phyloP scores from a whole-genome alignment of 805 yeast species.

The Wickerhamiella parazyma region DNA sequence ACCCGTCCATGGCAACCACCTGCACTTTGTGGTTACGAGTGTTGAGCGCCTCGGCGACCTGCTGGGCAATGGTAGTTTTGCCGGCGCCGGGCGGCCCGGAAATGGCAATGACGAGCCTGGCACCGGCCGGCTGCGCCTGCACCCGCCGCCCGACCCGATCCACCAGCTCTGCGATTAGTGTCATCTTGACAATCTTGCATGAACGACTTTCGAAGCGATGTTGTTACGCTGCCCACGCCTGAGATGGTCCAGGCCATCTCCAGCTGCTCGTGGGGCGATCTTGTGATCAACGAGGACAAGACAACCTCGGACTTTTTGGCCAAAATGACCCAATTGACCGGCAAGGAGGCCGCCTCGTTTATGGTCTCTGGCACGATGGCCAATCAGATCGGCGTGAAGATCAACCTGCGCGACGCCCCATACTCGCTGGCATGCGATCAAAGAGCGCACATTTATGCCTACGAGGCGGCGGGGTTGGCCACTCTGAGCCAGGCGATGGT shows the following conservation, averaged over 20 bases:
- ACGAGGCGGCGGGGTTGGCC: slow-evolving; percentile 88
- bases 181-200: background rate
- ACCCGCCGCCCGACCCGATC: slow-evolving; percentile 1
- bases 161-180: background rate
- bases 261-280: slow-evolving; percentile 59
- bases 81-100: slow-evolving; percentile 84
- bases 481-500: slow-evolving; percentile 87
- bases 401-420: slow-evolving; percentile 70
- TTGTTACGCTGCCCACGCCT: slow-evolving; percentile 77
- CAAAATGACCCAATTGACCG: slow-evolving; percentile 53
- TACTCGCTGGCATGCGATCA: slow-evolving; percentile 75
- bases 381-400: slow-evolving; percentile 72
- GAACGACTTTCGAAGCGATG: slow-evolving; percentile 39
- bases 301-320: slow-evolving; percentile 53
- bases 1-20: slow-evolving; percentile 64
- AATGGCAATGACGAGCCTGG: slow-evolving; percentile 33
- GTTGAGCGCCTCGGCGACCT: slow-evolving; percentile 34
- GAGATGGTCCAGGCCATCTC: slow-evolving; percentile 53
- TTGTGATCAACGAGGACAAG: slow-evolving; percentile 76
- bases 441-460: slow-evolving; percentile 68
- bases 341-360: slow-evolving; percentile 67
- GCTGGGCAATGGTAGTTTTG: slow-evolving; percentile 50
- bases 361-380: slow-evolving; percentile 86
- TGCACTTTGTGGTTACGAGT: slow-evolving; percentile 14
- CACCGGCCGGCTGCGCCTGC: background rate